Percentiles rank a stretch among this genome's conserved stretches.
Evolutionary conservation across 305 asterid genomes (phyloP).

Genomic region (Fraxinus velutina): DNA sequence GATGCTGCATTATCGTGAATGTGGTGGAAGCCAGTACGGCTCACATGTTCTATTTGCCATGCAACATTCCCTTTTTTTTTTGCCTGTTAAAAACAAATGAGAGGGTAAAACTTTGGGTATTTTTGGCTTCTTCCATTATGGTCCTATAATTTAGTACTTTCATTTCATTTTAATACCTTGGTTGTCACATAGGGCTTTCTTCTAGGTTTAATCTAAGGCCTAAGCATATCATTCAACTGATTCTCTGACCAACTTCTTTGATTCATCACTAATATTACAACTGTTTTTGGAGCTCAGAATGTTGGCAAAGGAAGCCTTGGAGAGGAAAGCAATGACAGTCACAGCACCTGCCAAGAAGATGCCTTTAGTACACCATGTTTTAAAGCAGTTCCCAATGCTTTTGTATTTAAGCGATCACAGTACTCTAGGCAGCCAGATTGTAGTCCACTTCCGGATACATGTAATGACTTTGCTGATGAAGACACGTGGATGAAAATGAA

Average conservation of each 20-base stretch:
- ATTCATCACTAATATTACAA: neutral
- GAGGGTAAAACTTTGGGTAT: neutral
- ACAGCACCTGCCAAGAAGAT: constrained; percentile 51
- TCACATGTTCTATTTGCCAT: neutral
- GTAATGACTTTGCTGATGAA: constrained; percentile 74
- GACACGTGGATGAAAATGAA: constrained; percentile 91
- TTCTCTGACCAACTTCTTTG: constrained; percentile 12
- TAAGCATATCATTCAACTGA: constrained; percentile 20
- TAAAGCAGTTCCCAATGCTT: constrained; percentile 60
- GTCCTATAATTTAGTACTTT: neutral
- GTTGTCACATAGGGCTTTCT: neutral
- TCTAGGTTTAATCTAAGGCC: neutral
- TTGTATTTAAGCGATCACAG: constrained; percentile 70
- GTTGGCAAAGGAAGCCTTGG: constrained; percentile 33
- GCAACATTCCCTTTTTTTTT: neutral
- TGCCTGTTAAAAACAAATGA: neutral
- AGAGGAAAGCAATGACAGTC: constrained; percentile 46
- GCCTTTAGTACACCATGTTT: constrained; percentile 69
- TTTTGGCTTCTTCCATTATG: neutral
- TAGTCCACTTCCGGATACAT: constrained; percentile 82
- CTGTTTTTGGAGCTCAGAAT: constrained; percentile 37
- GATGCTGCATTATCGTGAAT: neutral
- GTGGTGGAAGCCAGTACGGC: constrained; percentile 1
- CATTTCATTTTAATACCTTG: neutral
- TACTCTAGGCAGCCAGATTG: constrained; percentile 49